phyloP scores from a whole-genome alignment of 2,329 filamentous ascomycete species.

The Penicillium sp. region DNA sequence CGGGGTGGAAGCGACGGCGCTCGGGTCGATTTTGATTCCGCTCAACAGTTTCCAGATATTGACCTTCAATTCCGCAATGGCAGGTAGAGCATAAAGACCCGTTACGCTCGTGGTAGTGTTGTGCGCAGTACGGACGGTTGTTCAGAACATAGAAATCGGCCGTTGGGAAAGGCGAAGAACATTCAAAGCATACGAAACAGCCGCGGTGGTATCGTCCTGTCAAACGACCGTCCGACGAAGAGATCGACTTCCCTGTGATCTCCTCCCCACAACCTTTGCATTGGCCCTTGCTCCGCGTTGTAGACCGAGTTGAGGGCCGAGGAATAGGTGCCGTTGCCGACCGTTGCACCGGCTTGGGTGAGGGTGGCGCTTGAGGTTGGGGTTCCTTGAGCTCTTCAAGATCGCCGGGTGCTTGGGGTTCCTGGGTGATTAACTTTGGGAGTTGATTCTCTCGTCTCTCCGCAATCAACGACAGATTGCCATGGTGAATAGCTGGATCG shows the following conservation, averaged over 20 bases:
- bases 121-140: slow-evolving; percentile 85
- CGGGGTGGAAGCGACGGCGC: slow-evolving; percentile 76
- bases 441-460: slow-evolving; percentile 15
- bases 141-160: slow-evolving; percentile 89
- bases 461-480: slow-evolving; percentile 38
- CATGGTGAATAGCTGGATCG: slow-evolving; percentile 46
- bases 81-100: slow-evolving; percentile 81
- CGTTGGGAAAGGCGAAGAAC: slow-evolving; percentile 76
- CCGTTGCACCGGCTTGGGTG: slow-evolving; percentile 30
- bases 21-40: slow-evolving; percentile 31
- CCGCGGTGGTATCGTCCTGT: slow-evolving; percentile 93
- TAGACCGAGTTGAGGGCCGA: slow-evolving; percentile 43
- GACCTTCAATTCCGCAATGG: slow-evolving; percentile 83
- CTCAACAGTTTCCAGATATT: slow-evolving; percentile 81
- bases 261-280: slow-evolving; percentile 79
- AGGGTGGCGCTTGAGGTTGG: slow-evolving; percentile 10
- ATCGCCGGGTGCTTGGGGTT: slow-evolving; percentile 2
- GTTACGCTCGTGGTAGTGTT: slow-evolving; percentile 90
- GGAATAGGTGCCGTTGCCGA: slow-evolving; percentile 36
- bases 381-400: not conserved
- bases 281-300: slow-evolving; percentile 61
- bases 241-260: slow-evolving; percentile 89
- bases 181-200: slow-evolving; percentile 90
- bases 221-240: slow-evolving; percentile 86
- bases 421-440: not conserved